A percentile compares a stretch with the other conserved stretches of the same genome.
Evolutionary conservation across 495 filamentous ascomycete genomes (phyloP).

Genomic region (Staphylotrichum longicolle): DNA sequence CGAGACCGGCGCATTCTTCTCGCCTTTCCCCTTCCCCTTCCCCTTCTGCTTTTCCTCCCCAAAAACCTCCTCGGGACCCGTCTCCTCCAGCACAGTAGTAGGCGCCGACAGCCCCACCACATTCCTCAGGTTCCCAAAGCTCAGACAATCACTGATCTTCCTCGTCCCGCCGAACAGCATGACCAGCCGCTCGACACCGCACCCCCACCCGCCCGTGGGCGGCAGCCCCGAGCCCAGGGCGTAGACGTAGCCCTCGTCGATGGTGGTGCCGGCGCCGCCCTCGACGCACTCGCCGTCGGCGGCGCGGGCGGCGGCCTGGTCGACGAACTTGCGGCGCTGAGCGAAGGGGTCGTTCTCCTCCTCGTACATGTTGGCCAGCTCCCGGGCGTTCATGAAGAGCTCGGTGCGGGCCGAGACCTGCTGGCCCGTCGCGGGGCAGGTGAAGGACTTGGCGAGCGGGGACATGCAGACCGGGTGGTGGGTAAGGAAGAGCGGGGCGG

Average conservation of each 20-base stretch:
- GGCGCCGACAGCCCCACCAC: constrained; percentile 43
- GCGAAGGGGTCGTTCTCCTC: constrained; percentile 93
- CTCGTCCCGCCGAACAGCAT: constrained; percentile 80
- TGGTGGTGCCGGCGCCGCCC: constrained; percentile 12
- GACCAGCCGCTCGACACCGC: constrained; percentile 81
- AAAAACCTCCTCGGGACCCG: neutral
- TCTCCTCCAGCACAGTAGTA: neutral
- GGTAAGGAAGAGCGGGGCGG: constrained; percentile 79
- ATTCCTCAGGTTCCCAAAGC: constrained; percentile 82
- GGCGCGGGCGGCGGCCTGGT: constrained; percentile 30
- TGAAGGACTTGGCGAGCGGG: constrained; percentile 85
- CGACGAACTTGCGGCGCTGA: constrained; percentile 76
- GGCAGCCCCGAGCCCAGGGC: constrained; percentile 86
- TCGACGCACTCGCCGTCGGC: constrained; percentile 28
- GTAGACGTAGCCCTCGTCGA: constrained; percentile 83
- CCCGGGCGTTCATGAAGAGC: constrained; percentile 75
- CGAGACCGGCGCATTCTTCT: too few relatives aligned
- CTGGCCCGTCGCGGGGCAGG: constrained; percentile 60
- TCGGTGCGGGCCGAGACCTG: constrained; percentile 73
- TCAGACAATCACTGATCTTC: constrained; percentile 77
- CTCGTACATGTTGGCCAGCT: constrained; percentile 94
- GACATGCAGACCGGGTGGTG: constrained; percentile 90
- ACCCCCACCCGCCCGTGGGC: constrained; percentile 94
- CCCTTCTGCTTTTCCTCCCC: neutral
- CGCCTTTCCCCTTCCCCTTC: neutral